Percentiles rank a stretch among this genome's conserved stretches.
phyloP scores from a whole-genome alignment of 1,284 basidiomycete species.

The Boletus sp. region DNA sequence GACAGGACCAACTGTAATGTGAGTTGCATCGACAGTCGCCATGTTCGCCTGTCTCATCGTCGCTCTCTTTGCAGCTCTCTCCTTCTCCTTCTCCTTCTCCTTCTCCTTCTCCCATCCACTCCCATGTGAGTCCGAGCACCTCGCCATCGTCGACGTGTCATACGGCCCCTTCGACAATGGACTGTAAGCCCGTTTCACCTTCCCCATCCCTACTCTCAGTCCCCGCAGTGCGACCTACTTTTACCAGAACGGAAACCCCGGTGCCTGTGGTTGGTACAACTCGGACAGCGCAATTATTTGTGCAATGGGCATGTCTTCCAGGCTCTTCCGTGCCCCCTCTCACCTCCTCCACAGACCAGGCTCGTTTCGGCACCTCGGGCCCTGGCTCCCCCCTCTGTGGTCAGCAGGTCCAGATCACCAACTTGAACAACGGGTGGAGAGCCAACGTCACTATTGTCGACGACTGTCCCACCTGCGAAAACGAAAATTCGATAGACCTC shows the following conservation, averaged over 20 bases:
- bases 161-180: conserved; percentile 35
- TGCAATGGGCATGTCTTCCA: conserved; percentile 53
- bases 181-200: conserved; percentile 39
- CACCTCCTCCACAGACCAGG: conserved; percentile 36
- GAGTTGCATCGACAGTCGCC: too few relatives aligned
- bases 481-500: conserved; percentile 72
- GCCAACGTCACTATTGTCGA: conserved; percentile 71
- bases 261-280: conserved; percentile 72
- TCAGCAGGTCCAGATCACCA: conserved; percentile 60
- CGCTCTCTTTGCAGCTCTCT: conserved; percentile 47
- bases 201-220: conserved; percentile 4
- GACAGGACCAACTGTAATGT: too few relatives aligned
- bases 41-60: conserved; percentile 47
- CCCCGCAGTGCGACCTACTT: conserved; percentile 63
- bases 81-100: too few relatives aligned
- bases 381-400: conserved; percentile 60
- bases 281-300: conserved; percentile 64
- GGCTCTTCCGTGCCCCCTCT: neutral
- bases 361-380: conserved; percentile 49
- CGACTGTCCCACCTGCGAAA: conserved; percentile 79
- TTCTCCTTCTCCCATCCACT: conserved; percentile 39
- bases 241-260: conserved; percentile 64
- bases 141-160: neutral
- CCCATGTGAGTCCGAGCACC: too few relatives aligned
- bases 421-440: conserved; percentile 50